Percentiles rank a stretch among this genome's conserved stretches.
Evolutionary conservation across 1,139 yeast genomes (phyloP).

Genomic region (Scheffersomyces quercinus): DNA sequence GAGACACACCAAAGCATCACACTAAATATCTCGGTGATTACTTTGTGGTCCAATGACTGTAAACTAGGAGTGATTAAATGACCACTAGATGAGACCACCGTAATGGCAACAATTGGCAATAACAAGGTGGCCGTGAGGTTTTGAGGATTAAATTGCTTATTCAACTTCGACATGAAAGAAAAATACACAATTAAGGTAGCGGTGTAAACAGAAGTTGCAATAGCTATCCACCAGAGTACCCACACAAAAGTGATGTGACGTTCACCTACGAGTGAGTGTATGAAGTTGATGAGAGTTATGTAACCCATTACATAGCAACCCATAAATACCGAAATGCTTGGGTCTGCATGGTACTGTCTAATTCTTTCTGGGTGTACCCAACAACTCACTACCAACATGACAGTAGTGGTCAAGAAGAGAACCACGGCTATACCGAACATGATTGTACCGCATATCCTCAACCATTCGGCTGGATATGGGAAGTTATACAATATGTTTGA

Average conservation of each 20-base stretch:
- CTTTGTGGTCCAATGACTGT: conserved; percentile 40
- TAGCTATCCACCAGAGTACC: conserved; percentile 71
- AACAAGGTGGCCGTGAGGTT: conserved; percentile 48
- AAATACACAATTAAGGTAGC: conserved; percentile 57
- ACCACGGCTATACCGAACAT: conserved; percentile 55
- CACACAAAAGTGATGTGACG: conserved; percentile 44
- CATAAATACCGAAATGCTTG: conserved; percentile 57
- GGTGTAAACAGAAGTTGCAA: conserved; percentile 50
- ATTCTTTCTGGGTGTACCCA: conserved; percentile 34
- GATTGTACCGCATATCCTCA: conserved; percentile 55
- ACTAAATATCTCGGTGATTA: conserved; percentile 55
- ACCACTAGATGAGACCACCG: conserved; percentile 73
- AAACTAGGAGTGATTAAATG: conserved; percentile 48
- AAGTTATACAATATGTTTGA: conserved; percentile 59
- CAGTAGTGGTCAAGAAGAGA: conserved; percentile 43
- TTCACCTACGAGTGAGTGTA: conserved; percentile 37
- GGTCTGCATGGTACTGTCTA: conserved; percentile 40
- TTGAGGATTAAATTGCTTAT: conserved; percentile 21
- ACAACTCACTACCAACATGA: conserved; percentile 40
- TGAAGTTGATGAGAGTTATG: conserved; percentile 61
- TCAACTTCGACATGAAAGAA: conserved; percentile 36
- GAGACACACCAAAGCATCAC: conserved; percentile 72
- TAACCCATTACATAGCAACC: conserved; percentile 83
- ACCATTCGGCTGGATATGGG: conserved; percentile 67
- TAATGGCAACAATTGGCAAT: conserved; percentile 73